A percentile compares a stretch with the other conserved stretches of the same genome.
Evolutionary conservation across 1,284 basidiomycete species (phyloP).

Genomic region (Leccinum subrobustum): DNA sequence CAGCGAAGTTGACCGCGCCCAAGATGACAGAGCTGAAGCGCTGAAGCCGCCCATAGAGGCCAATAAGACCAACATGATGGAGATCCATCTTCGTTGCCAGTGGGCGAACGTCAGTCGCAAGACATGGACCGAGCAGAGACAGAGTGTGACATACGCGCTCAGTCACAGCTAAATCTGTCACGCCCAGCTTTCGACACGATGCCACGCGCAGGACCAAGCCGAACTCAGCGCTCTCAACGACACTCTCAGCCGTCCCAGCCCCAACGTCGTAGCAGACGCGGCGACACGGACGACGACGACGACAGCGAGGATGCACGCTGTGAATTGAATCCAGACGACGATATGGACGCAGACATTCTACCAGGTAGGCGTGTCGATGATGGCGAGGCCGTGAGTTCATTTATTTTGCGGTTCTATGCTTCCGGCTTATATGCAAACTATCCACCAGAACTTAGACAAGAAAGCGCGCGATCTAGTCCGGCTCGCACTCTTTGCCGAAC

Average conservation of each 20-base stretch:
- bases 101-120: no score
- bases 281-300: slow-evolving; percentile 20
- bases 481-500: slow-evolving; percentile 71
- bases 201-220: slow-evolving; percentile 29
- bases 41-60: no score
- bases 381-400: slow-evolving; percentile 22
- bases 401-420: background rate
- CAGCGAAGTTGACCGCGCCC: no score
- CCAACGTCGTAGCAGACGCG: slow-evolving; percentile 15
- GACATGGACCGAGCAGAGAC: no score
- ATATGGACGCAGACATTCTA: slow-evolving; percentile 26
- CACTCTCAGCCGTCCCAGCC: slow-evolving; percentile 28
- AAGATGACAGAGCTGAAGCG: no score
- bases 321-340: slow-evolving; percentile 23
- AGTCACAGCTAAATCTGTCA: background rate
- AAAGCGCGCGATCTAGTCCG: slow-evolving; percentile 68
- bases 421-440: background rate
- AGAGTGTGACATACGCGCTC: background rate
- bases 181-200: slow-evolving; percentile 18
- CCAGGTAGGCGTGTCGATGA: slow-evolving; percentile 15
- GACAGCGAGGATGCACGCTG: slow-evolving; percentile 17
- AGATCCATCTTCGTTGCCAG: no score
- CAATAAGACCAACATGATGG: no score
- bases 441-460: slow-evolving; percentile 50
- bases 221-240: no score